phyloP scores from a whole-genome alignment of 208 protist genomes.

The Phytomonas sp. region DNA sequence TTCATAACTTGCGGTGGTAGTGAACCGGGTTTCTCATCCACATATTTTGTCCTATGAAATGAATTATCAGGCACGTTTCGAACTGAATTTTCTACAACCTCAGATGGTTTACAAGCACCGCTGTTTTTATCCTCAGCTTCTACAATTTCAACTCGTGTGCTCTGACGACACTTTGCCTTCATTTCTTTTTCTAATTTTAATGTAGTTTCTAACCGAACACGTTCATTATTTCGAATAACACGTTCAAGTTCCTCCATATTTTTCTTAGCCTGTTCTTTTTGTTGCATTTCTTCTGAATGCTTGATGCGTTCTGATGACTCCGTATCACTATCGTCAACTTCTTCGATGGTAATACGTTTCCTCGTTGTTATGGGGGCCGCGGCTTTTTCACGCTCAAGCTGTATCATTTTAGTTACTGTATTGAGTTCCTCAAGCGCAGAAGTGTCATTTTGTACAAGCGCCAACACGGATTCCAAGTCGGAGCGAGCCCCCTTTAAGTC shows the following conservation, averaged over 20 bases:
- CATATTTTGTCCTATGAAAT: neutral
- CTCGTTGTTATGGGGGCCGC: slow-evolving; percentile 16
- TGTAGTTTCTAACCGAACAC: neutral
- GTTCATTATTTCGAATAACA: neutral
- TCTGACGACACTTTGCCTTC: neutral
- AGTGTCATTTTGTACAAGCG: slow-evolving; percentile 57
- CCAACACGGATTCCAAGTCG: slow-evolving; percentile 81
- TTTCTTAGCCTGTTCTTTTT: neutral
- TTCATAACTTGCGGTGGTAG: neutral
- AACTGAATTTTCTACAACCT: slow-evolving; percentile 2
- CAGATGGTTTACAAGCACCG: neutral
- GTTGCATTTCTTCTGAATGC: neutral
- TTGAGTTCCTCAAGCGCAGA: slow-evolving; percentile 65
- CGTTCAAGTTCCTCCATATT: neutral
- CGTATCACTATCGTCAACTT: slow-evolving; percentile 55
- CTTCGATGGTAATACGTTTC: slow-evolving; percentile 77
- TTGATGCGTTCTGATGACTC: neutral
- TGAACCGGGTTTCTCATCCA: neutral
- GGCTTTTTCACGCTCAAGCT: slow-evolving; percentile 29
- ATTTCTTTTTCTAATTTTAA: neutral
- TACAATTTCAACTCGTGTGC: slow-evolving; percentile 3
- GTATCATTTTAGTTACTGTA: slow-evolving; percentile 61
- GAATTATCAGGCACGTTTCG: neutral
- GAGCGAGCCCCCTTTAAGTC: slow-evolving; percentile 77
- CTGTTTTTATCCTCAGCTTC: neutral